These are phyloP conservation scores for Monosiga brevicollis DNA, from an alignment of 78 protist species.

Conservation along the genomic window DNA sequence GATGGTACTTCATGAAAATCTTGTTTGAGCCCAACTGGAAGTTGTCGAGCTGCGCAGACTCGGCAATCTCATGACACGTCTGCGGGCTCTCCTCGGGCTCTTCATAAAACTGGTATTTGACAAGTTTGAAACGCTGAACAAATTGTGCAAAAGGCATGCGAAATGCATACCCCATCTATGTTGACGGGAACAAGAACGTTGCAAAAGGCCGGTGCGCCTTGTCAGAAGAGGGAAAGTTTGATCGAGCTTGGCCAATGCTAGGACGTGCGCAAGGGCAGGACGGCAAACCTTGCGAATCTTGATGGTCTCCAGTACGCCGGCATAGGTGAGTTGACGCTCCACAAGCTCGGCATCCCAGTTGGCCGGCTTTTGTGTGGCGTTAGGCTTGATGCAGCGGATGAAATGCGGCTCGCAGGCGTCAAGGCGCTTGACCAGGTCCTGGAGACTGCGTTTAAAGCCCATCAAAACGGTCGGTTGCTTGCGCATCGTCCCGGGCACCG, in stretches of 20 bases:
- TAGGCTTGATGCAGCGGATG: slow-evolving; percentile 85
- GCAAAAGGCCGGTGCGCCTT: too few species aligned
- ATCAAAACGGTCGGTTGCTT: slow-evolving; percentile 2
- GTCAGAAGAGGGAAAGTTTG: too few species aligned
- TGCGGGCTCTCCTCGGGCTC: background rate
- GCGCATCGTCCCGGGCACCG: background rate
- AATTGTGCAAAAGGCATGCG: slow-evolving; percentile 1
- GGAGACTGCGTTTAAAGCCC: slow-evolving; percentile 27
- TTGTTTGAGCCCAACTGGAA: slow-evolving; percentile 56
- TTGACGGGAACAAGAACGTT: too few species aligned
- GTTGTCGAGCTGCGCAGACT: slow-evolving; percentile 36
- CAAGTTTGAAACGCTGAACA: slow-evolving; percentile 19
- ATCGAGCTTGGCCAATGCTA: too few species aligned
- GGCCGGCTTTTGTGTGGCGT: slow-evolving; percentile 37
- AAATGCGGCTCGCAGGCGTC: slow-evolving; percentile 69
- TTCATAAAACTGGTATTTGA: slow-evolving; percentile 46
- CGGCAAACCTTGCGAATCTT: slow-evolving; percentile 35
- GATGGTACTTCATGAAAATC: slow-evolving; percentile 57
- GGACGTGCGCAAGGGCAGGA: too few species aligned
- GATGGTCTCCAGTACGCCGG: slow-evolving; percentile 72
- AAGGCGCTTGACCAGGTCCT: slow-evolving; percentile 54
- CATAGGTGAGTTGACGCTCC: slow-evolving; percentile 48
- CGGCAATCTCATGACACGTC: slow-evolving; percentile 34
- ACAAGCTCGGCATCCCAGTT: slow-evolving; percentile 7
- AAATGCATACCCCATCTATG: slow-evolving; percentile 52